These are phyloP conservation scores for Fusarium devonianum DNA, from an alignment of 2,329 filamentous ascomycete species.

Conservation along the genomic window DNA sequence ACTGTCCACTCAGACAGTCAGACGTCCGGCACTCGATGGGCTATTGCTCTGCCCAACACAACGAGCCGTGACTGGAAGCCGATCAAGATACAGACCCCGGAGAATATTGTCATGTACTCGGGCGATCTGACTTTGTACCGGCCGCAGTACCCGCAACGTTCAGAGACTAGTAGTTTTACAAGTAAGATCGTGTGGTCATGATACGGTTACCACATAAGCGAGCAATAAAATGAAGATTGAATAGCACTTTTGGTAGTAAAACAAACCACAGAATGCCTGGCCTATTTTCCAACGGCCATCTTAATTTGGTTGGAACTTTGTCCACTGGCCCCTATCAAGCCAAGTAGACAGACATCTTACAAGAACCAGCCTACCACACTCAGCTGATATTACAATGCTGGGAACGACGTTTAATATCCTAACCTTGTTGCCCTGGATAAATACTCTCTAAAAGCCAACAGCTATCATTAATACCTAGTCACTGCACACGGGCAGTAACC, in stretches of 20 bases:
- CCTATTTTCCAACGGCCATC: too few relatives aligned
- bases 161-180: too few relatives aligned
- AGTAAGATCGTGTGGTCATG: constrained; percentile 4
- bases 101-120: constrained; percentile 4
- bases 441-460: background rate
- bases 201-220: background rate
- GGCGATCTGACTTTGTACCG: constrained; percentile 8
- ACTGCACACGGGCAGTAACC: background rate
- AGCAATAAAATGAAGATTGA: too few relatives aligned
- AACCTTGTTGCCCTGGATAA: constrained; percentile 13
- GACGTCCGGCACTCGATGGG: constrained; percentile 6
- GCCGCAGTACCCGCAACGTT: background rate
- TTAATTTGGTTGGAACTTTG: too few relatives aligned
- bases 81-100: constrained; percentile 10
- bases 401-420: constrained; percentile 10
- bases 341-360: too few relatives aligned
- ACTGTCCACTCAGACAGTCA: too few relatives aligned
- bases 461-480: constrained; percentile 2
- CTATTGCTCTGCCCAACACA: constrained; percentile 1
- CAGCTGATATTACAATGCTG: constrained; percentile 6
- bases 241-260: too few relatives aligned
- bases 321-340: too few relatives aligned
- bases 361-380: constrained; percentile 9
- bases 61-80: background rate
- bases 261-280: too few relatives aligned